phyloP scores from a whole-genome alignment of 352 stramenopile species.

The Globisporangium polare region DNA sequence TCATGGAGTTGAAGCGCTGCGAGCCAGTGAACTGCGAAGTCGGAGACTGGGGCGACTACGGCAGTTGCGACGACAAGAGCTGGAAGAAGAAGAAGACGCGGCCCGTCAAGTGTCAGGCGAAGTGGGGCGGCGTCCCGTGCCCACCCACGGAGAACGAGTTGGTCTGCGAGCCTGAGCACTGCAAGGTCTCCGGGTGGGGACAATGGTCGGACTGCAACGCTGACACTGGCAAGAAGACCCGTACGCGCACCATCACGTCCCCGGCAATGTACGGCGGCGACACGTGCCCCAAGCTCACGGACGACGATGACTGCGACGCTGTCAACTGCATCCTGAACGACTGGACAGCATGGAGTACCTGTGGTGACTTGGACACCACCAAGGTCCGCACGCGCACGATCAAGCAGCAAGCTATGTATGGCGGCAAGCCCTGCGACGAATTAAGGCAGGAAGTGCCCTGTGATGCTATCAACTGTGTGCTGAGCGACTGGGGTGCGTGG shows the following conservation, averaged over 20 bases:
- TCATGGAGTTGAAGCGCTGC: conserved; percentile 35
- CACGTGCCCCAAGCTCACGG: conserved; percentile 22
- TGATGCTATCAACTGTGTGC: conserved; percentile 41
- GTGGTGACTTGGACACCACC: conserved; percentile 21
- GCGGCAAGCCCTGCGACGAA: conserved; percentile 24
- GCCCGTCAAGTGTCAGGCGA: conserved; percentile 22
- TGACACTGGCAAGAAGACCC: conserved; percentile 34
- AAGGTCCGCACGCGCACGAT: conserved; percentile 32
- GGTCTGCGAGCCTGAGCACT: conserved; percentile 48
- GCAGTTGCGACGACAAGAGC: conserved; percentile 32
- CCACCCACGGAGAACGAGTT: conserved; percentile 42
- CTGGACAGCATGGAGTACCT: conserved; percentile 34
- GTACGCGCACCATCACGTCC: conserved; percentile 19
- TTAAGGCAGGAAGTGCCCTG: conserved; percentile 37
- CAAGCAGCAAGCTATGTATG: conserved; percentile 28
- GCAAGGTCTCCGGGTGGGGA: conserved; percentile 31
- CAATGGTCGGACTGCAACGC: conserved; percentile 31
- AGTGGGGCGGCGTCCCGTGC: conserved; percentile 39
- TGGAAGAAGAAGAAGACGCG: conserved; percentile 49
- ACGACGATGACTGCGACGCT: conserved; percentile 33
- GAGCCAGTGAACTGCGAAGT: conserved; percentile 45
- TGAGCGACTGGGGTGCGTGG: conserved; percentile 41
- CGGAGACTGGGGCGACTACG: conserved; percentile 36
- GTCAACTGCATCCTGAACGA: conserved; percentile 38
- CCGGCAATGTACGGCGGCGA: conserved; percentile 33